phyloP scores from a whole-genome alignment of 164 flowering plant genomes.

The Cinnamomum micranthum region DNA sequence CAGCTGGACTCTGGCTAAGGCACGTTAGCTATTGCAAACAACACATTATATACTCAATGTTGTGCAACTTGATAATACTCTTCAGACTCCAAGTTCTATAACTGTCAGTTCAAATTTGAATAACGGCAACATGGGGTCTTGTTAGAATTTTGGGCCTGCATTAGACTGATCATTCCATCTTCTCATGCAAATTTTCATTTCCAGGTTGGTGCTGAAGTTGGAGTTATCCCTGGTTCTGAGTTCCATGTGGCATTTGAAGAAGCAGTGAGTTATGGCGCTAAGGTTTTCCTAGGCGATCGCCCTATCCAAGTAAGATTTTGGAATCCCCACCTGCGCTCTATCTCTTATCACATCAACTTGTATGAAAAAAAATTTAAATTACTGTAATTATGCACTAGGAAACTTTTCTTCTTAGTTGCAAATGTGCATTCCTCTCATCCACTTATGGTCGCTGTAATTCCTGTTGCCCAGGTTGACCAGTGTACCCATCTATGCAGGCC shows the following conservation, averaged over 20 bases:
- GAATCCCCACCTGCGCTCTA: too few relatives aligned
- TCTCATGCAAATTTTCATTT: neutral
- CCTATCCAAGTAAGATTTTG: slow-evolving; percentile 63
- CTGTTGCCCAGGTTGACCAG: neutral
- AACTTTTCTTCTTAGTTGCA: neutral
- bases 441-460: neutral
- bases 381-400: neutral
- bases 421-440: neutral
- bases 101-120: neutral
- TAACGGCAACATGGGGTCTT: neutral
- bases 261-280: slow-evolving; percentile 80
- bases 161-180: neutral
- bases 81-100: neutral
- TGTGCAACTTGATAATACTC: neutral
- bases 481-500: too few relatives aligned
- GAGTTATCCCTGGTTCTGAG: slow-evolving; percentile 92
- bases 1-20: slow-evolving; percentile 98
- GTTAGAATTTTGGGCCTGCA: neutral
- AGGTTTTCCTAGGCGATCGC: slow-evolving; percentile 95
- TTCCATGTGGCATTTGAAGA: slow-evolving; percentile 95
- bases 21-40: slow-evolving; percentile 18
- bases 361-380: neutral
- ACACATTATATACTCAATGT: neutral
- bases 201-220: slow-evolving; percentile 78
- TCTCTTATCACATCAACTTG: neutral